phyloP scores from a whole-genome alignment of 768 basidiomycete genomes.

The Serendipita sp. region DNA sequence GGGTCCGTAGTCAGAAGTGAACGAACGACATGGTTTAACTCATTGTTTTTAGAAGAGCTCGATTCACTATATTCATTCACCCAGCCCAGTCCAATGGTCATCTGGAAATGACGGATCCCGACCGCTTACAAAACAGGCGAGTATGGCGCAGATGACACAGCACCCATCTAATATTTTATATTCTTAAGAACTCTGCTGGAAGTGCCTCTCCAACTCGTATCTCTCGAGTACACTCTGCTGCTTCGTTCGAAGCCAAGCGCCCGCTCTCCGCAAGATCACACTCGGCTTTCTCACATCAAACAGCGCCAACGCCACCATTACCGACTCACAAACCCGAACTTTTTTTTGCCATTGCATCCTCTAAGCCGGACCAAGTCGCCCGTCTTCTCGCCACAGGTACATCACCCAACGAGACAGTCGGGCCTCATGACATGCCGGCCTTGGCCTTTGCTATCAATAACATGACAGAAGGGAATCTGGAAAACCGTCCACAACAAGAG shows the following conservation, averaged over 20 bases:
- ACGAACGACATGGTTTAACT: not conserved
- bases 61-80: constrained; percentile 3
- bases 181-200: not conserved
- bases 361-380: not conserved
- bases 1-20: not conserved
- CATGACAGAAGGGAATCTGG: not conserved
- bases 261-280: not conserved
- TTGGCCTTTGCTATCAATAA: not conserved
- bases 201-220: not conserved
- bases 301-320: not conserved
- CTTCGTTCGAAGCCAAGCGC: not conserved
- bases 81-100: not conserved
- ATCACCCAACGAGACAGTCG: not conserved
- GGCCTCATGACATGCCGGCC: not conserved
- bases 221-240: not conserved
- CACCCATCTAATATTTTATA: not conserved
- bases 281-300: not conserved
- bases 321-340: not conserved
- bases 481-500: not conserved
- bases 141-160: too few relatives aligned
- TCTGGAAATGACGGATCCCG: not conserved
- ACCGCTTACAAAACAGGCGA: too few relatives aligned
- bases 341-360: constrained; percentile 2
- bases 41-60: not conserved
- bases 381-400: not conserved